phyloP scores from a whole-genome alignment of 306 rosid species.

The Erythrophleum fordii region DNA sequence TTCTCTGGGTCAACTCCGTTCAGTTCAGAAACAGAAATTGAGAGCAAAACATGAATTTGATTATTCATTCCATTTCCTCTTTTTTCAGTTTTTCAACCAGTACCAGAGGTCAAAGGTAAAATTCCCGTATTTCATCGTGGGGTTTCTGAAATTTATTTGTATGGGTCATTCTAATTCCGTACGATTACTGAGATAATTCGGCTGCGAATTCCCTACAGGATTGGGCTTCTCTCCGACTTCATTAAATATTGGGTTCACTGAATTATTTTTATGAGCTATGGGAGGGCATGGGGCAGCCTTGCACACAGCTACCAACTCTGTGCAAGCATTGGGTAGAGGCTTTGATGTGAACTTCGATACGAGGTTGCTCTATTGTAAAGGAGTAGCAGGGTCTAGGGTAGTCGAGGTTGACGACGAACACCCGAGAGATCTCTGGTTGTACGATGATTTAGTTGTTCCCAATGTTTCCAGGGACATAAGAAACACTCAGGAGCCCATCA shows the following conservation, averaged over 20 bases:
- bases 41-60: constrained; percentile 33
- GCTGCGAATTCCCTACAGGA: neutral
- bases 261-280: constrained; percentile 70
- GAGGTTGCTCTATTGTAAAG: constrained; percentile 90
- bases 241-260: neutral
- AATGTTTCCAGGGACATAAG: constrained; percentile 76
- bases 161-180: constrained; percentile 46
- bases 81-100: neutral
- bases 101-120: constrained; percentile 8
- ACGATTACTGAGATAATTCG: constrained; percentile 29
- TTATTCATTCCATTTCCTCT: constrained; percentile 11
- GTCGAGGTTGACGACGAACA: constrained; percentile 69
- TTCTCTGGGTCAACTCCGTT: constrained; percentile 37
- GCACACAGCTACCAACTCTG: constrained; percentile 85
- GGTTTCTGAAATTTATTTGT: constrained; percentile 37
- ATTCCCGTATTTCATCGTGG: constrained; percentile 24
- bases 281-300: constrained; percentile 80
- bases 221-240: constrained; percentile 28
- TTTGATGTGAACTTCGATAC: constrained; percentile 92
- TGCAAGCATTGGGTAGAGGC: constrained; percentile 90
- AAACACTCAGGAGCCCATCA: constrained; percentile 47
- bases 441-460: constrained; percentile 67
- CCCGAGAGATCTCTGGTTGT: constrained; percentile 60
- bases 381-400: constrained; percentile 75
- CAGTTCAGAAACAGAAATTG: neutral